phyloP scores from a whole-genome alignment of 208 protist genomes.

The Leishmania guyanensis region DNA sequence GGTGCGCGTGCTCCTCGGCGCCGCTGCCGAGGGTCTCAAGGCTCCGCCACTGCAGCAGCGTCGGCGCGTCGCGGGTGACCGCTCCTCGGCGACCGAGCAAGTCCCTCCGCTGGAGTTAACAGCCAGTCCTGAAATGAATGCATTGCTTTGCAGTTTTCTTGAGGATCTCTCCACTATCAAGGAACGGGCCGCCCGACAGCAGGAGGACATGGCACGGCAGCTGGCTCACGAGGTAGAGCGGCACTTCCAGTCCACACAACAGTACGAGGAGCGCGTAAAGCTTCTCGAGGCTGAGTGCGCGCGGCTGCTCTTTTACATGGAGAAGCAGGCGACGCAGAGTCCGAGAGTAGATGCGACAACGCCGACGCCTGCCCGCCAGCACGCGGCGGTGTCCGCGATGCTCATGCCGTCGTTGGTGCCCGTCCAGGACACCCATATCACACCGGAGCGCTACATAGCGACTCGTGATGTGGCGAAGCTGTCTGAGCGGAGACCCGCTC shows the following conservation, averaged over 20 bases:
- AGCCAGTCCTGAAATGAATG: slow-evolving; percentile 38
- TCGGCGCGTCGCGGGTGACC: neutral
- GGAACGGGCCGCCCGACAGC: slow-evolving; percentile 28
- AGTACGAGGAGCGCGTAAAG: slow-evolving; percentile 61
- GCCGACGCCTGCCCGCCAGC: neutral
- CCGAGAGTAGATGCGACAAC: neutral
- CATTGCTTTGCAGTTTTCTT: slow-evolving; percentile 46
- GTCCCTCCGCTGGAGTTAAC: slow-evolving; percentile 1
- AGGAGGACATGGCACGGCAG: slow-evolving; percentile 55
- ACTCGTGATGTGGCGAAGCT: neutral
- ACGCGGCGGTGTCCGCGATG: neutral
- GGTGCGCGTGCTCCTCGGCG: slow-evolving; percentile 20
- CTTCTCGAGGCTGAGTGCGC: slow-evolving; percentile 48
- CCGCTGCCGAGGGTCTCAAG: slow-evolving; percentile 20
- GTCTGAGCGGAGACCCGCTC: neutral
- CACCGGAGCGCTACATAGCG: slow-evolving; percentile 20
- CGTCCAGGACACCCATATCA: slow-evolving; percentile 14
- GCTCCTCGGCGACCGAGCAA: neutral
- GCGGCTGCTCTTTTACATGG: slow-evolving; percentile 25
- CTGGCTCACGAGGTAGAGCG: slow-evolving; percentile 57
- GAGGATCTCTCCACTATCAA: slow-evolving; percentile 38
- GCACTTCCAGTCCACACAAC: slow-evolving; percentile 55
- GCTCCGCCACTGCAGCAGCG: slow-evolving; percentile 7
- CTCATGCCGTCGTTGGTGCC: slow-evolving; percentile 1
- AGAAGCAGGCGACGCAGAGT: slow-evolving; percentile 4